Conservation (phyloP, 2,329 filamentous ascomycete species). For the Aureobasidium pullulans region DNA sequence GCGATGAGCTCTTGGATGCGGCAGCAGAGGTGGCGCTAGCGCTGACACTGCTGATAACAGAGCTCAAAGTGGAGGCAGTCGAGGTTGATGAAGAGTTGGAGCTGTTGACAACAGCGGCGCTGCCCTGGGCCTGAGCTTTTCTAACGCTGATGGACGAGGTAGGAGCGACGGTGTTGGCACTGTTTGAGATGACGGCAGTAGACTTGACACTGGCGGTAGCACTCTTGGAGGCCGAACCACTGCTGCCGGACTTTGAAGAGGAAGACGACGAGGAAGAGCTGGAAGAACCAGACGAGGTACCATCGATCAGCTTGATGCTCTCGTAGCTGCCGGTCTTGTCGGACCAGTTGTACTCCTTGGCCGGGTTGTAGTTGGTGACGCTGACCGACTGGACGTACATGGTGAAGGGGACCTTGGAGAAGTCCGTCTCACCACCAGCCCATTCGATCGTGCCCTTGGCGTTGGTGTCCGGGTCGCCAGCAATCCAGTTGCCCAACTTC, state of each 20-base stretch:
- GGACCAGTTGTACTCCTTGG: slow-evolving; percentile 42
- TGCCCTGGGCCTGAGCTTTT: slow-evolving; percentile 6
- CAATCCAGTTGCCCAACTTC: slow-evolving; percentile 42
- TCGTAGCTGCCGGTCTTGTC: slow-evolving; percentile 42
- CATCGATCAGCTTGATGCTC: slow-evolving; percentile 37
- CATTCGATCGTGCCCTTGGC: slow-evolving; percentile 56
- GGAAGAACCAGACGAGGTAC: background rate
- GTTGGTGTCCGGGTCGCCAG: slow-evolving; percentile 40
- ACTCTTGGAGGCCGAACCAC: background rate
- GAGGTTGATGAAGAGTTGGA: background rate
- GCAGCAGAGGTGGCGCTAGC: background rate
- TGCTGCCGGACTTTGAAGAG: background rate
- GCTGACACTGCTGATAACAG: background rate
- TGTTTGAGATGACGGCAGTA: background rate
- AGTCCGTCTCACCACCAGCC: slow-evolving; percentile 55
- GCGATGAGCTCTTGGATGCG: background rate
- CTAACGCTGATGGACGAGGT: slow-evolving; percentile 7
- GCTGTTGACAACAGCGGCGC: background rate
- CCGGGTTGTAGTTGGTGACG: slow-evolving; percentile 47
- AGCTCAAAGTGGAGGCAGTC: background rate
- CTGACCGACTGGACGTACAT: slow-evolving; percentile 46
- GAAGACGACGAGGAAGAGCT: background rate
- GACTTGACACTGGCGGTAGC: background rate
- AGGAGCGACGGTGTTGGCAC: background rate
- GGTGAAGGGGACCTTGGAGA: slow-evolving; percentile 40